phyloP scores from a whole-genome alignment of 2,329 filamentous ascomycete genomes.

The Colletotrichum sp. region DNA sequence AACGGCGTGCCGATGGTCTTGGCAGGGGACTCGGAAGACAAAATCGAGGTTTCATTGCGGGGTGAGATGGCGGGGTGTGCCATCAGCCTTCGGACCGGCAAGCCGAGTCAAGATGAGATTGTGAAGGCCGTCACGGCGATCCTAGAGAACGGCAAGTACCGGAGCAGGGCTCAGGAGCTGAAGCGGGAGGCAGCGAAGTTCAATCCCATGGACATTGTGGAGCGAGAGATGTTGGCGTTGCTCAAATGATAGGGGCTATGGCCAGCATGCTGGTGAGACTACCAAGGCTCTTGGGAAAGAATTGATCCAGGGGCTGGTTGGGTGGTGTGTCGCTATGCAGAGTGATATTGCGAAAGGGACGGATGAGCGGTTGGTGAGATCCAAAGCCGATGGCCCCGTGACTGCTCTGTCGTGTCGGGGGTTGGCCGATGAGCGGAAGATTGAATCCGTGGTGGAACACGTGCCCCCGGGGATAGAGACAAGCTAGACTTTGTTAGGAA shows the following conservation, averaged over 20 bases:
- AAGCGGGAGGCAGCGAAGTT: not conserved
- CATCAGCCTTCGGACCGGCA: constrained; percentile 43
- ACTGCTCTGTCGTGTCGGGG: not conserved
- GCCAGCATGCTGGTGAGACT: not conserved
- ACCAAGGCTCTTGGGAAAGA: not conserved
- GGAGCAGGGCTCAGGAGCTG: constrained; percentile 30
- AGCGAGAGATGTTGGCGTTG: not conserved
- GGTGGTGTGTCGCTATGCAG: not conserved
- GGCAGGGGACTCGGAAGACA: constrained; percentile 42
- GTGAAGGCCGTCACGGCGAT: constrained; percentile 33
- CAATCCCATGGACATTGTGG: not conserved
- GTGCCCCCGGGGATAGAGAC: not conserved
- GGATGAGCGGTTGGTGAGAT: not conserved
- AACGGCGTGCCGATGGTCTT: constrained; percentile 53
- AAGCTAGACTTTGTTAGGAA: not conserved
- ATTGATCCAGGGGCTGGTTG: not conserved
- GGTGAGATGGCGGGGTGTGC: constrained; percentile 48
- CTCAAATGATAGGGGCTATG: not conserved
- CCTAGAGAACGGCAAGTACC: constrained; percentile 31
- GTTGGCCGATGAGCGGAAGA: not conserved
- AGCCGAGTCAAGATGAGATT: constrained; percentile 31
- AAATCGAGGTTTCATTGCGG: constrained; percentile 41
- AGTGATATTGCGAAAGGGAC: not conserved
- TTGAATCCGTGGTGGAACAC: not conserved
- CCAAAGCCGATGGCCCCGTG: not conserved